A percentile compares a stretch with the other conserved stretches of the same genome.
These are phyloP conservation scores for Inga leiocalycina DNA, from an alignment of 306 rosid genomes.

Conservation along the genomic window DNA sequence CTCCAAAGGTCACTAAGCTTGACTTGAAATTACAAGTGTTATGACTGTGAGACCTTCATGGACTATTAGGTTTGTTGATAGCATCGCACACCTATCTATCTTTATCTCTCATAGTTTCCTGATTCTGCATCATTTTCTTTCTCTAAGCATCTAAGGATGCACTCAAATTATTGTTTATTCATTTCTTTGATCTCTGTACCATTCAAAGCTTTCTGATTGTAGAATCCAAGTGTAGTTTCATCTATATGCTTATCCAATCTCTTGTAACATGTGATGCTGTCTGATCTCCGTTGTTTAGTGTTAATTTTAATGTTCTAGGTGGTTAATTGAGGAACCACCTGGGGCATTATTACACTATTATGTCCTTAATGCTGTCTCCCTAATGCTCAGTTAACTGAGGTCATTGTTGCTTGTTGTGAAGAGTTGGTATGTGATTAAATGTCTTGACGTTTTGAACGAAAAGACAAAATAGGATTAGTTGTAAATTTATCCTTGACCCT, in stretches of 20 bases:
- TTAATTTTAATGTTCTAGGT: background rate
- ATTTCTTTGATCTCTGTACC: background rate
- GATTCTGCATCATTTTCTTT: background rate
- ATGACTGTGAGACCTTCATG: too few relatives aligned
- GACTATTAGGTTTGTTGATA: too few relatives aligned
- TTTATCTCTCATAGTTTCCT: background rate
- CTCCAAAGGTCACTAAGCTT: slow-evolving; percentile 28
- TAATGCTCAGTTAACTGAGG: too few relatives aligned
- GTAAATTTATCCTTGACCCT: too few relatives aligned
- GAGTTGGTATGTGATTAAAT: too few relatives aligned
- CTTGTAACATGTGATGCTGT: background rate
- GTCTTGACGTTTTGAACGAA: too few relatives aligned
- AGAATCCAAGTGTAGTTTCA: background rate
- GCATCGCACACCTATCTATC: too few relatives aligned
- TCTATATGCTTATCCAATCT: background rate
- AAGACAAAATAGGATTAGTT: too few relatives aligned
- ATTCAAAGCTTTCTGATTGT: background rate
- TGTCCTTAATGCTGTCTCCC: too few relatives aligned
- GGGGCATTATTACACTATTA: too few relatives aligned
- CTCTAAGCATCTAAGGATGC: background rate
- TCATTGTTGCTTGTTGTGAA: too few relatives aligned
- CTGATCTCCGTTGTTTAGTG: background rate
- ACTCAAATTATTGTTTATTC: background rate
- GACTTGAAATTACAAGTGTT: background rate
- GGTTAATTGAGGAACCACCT: too few relatives aligned